Percentiles rank a stretch among this genome's conserved stretches.
phyloP scores from a whole-genome alignment of 345 rosid genomes.

The Physaria fendleri region DNA sequence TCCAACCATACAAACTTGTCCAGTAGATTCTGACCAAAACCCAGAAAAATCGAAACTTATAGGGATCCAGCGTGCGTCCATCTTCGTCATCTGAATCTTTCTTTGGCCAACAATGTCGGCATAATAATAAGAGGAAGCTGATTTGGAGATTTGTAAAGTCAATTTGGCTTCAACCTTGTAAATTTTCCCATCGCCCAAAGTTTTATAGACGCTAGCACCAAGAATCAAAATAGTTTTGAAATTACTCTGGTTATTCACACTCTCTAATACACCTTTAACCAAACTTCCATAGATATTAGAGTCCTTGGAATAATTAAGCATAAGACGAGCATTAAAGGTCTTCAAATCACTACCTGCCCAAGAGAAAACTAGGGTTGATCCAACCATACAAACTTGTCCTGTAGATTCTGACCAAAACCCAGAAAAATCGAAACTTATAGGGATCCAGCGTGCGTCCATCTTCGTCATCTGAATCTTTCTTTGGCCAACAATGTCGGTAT shows the following conservation, averaged over 20 bases:
- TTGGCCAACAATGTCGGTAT: conserved; percentile 16
- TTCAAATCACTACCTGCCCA: conserved; percentile 29
- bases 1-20: conserved; percentile 85
- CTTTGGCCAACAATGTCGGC: conserved; percentile 19
- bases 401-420: conserved; percentile 71
- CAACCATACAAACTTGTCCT: conserved; percentile 80
- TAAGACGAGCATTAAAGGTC: conserved; percentile 40
- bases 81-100: conserved; percentile 35
- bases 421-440: conserved; percentile 39
- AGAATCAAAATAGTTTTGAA: conserved; percentile 56
- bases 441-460: conserved; percentile 49
- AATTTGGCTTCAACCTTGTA: conserved; percentile 37
- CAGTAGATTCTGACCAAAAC: conserved; percentile 63
- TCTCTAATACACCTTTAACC: conserved; percentile 57
- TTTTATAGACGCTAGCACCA: conserved; percentile 34
- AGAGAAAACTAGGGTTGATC: conserved; percentile 40
- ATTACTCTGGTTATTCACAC: conserved; percentile 30
- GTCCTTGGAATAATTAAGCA: conserved; percentile 49
- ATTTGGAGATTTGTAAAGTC: conserved; percentile 29
- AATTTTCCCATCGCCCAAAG: conserved; percentile 19
- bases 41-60: conserved; percentile 50
- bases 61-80: conserved; percentile 51
- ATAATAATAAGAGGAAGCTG: conserved; percentile 16
- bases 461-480: conserved; percentile 36
- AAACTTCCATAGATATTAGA: conserved; percentile 47